Conservation (phyloP, 805 yeast species). For the Candida tammaniensis region DNA sequence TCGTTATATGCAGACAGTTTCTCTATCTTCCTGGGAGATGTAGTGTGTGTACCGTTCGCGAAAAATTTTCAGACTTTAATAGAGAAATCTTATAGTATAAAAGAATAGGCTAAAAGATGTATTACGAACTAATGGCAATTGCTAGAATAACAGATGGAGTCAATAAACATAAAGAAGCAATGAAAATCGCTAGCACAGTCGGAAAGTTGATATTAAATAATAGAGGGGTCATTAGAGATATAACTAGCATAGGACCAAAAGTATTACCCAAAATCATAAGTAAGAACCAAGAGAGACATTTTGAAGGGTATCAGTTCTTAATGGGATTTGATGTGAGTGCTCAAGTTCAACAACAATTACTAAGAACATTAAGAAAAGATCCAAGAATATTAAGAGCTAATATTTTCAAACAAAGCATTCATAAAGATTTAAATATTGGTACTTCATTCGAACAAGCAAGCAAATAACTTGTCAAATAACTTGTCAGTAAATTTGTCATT, state of each 20-base stretch:
- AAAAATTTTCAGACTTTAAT: background rate
- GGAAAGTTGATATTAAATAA: constrained; percentile 82
- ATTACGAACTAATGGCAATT: constrained; percentile 86
- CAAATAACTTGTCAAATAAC: constrained; percentile 4
- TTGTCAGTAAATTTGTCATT: too few species aligned
- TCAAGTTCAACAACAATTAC: constrained; percentile 80
- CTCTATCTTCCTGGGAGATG: too few species aligned
- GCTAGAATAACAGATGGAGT: constrained; percentile 71
- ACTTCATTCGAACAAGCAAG: constrained; percentile 51
- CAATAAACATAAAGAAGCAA: constrained; percentile 39
- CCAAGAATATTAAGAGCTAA: constrained; percentile 86
- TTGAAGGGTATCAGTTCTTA: constrained; percentile 84
- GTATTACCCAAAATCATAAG: constrained; percentile 78
- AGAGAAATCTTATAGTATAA: too few species aligned
- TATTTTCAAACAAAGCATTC: constrained; percentile 61
- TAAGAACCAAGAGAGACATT: constrained; percentile 85
- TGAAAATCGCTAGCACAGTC: constrained; percentile 53
- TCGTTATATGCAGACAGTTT: too few species aligned
- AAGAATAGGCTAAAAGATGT: constrained; percentile 60
- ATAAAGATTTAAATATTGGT: constrained; percentile 51
- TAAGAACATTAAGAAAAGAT: constrained; percentile 76
- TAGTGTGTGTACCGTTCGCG: background rate
- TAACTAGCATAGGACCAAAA: constrained; percentile 74
- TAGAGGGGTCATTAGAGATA: constrained; percentile 90
- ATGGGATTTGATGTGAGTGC: constrained; percentile 86